Percentiles rank a stretch among this genome's conserved stretches.
Conservation (phyloP, 257 asterid genomes). For the Nyctanthes arbortristis region DNA sequence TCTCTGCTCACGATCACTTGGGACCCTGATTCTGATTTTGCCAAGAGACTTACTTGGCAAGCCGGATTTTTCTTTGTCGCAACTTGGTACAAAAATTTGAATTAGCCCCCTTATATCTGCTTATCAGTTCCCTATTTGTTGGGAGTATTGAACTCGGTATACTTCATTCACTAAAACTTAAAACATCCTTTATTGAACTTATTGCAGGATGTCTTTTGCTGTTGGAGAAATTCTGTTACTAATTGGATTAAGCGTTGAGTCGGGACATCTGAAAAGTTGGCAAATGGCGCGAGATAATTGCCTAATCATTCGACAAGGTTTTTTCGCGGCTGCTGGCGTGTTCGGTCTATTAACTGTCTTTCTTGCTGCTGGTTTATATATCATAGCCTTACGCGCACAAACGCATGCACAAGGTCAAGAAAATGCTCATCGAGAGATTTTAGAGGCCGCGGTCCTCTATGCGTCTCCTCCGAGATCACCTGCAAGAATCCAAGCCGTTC, state of each 20-base stretch:
- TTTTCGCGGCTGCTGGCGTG: constrained; percentile 84
- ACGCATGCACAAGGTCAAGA: constrained; percentile 36
- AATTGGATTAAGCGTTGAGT: constrained; percentile 79
- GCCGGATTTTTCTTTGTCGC: constrained; percentile 79
- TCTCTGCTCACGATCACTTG: constrained; percentile 41
- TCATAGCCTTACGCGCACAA: constrained; percentile 59
- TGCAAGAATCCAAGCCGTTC: constrained; percentile 31
- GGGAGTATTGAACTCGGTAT: no score
- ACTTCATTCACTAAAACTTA: no score
- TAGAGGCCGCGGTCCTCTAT: constrained; percentile 53
- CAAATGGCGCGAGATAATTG: constrained; percentile 50
- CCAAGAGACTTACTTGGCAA: constrained; percentile 59
- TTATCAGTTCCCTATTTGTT: no score
- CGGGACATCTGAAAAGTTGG: constrained; percentile 88
- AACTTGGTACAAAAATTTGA: constrained; percentile 65
- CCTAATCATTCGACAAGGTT: constrained; percentile 50
- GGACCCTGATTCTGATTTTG: constrained; percentile 54
- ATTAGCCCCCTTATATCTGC: no score
- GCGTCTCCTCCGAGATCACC: constrained; percentile 75
- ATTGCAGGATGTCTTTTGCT: constrained; percentile 65
- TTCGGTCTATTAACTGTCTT: constrained; percentile 63
- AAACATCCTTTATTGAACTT: background rate
- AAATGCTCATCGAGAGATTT: constrained; percentile 36
- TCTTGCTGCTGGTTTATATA: constrained; percentile 68
- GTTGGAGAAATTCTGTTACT: constrained; percentile 77